Percentiles rank a stretch among this genome's conserved stretches.
Conservation (phyloP, 768 basidiomycete genomes). For the Pleurotus citrinopileatus region DNA sequence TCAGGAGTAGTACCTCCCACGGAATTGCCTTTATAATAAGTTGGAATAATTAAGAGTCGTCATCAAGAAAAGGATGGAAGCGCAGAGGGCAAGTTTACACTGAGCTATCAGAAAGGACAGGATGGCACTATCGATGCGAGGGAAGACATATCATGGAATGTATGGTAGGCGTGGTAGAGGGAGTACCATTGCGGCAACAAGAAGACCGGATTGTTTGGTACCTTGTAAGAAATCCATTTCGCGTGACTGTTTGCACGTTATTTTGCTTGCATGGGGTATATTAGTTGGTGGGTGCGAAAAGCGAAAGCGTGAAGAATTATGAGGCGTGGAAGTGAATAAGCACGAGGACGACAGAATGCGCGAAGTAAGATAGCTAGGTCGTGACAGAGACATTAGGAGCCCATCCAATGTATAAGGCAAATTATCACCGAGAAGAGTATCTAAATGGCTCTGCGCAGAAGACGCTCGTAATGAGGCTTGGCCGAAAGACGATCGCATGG, state of each 20-base stretch:
- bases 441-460: neutral
- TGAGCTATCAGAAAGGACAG: neutral
- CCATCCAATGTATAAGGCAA: neutral
- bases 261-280: conserved; percentile 8
- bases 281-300: neutral
- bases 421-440: conserved; percentile 3
- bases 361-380: neutral
- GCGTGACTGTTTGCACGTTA: conserved; percentile 1
- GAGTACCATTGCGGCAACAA: neutral
- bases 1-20: no score
- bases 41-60: no score
- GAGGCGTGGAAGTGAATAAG: conserved; percentile 2
- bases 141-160: neutral
- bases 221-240: no score
- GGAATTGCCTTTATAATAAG: no score
- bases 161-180: neutral
- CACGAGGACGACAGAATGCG: conserved; percentile 3
- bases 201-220: neutral
- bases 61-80: no score
- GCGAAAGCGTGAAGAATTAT: conserved; percentile 2
- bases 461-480: neutral
- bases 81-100: no score
- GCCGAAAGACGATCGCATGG: neutral
- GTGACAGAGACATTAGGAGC: neutral
- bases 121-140: neutral